Conservation (phyloP, 2,329 filamentous ascomycete genomes). For the Geosmithia putterillii region DNA sequence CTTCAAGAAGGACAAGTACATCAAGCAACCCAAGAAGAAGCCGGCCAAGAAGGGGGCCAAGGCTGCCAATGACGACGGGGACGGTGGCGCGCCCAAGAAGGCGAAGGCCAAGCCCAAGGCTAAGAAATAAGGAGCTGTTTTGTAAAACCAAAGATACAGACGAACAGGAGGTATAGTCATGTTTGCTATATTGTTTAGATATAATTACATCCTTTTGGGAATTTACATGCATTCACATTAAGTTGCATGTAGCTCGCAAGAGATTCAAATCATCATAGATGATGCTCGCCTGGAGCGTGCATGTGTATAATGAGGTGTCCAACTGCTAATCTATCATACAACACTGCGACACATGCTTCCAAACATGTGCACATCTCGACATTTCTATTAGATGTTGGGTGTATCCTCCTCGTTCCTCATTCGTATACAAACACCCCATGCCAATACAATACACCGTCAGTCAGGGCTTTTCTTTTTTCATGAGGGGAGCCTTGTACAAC, state of each 20-base stretch:
- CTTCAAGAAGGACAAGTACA: conserved; percentile 89
- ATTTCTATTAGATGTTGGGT: too few relatives aligned
- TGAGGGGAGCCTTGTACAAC: conserved; percentile 34
- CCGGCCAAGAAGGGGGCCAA: conserved; percentile 28
- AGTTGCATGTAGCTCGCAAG: not conserved
- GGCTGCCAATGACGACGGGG: conserved; percentile 31
- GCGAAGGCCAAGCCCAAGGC: conserved; percentile 33
- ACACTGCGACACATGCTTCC: too few relatives aligned
- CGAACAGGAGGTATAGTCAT: not conserved
- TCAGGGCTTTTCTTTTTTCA: conserved; percentile 12
- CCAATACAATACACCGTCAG: not conserved
- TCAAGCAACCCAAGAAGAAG: conserved; percentile 76
- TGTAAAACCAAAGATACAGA: not conserved
- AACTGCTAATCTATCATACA: too few relatives aligned
- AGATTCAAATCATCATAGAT: too few relatives aligned
- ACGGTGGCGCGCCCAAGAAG: conserved; percentile 45
- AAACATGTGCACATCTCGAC: too few relatives aligned
- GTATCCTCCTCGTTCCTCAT: too few relatives aligned
- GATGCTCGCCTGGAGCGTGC: too few relatives aligned
- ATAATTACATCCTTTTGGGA: not conserved
- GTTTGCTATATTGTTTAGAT: not conserved
- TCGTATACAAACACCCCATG: not conserved
- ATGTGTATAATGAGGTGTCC: too few relatives aligned
- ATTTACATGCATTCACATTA: not conserved
- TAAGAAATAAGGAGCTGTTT: conserved; percentile 20